These are phyloP conservation scores for Septoria linicola DNA, from an alignment of 2,329 filamentous ascomycete species.

Conservation along the genomic window DNA sequence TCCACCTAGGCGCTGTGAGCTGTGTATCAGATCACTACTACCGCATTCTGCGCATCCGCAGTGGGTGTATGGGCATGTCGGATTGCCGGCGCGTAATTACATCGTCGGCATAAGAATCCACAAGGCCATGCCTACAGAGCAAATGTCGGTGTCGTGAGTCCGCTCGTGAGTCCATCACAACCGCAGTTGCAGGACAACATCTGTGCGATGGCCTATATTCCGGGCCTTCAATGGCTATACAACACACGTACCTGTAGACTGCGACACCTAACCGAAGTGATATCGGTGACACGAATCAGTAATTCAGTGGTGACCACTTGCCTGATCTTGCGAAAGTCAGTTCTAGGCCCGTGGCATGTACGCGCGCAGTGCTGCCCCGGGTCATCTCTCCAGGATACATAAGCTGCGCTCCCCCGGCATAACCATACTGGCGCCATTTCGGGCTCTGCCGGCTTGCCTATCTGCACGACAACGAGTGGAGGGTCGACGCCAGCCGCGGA, in stretches of 20 bases:
- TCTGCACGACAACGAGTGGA: background rate
- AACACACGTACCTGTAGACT: background rate
- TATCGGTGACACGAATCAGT: too few species aligned
- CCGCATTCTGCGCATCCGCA: too few species aligned
- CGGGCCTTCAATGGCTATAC: background rate
- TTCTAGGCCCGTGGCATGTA: background rate
- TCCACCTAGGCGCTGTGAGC: background rate
- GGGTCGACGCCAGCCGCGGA: background rate
- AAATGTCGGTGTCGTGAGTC: background rate
- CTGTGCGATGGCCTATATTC: background rate
- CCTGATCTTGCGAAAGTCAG: background rate
- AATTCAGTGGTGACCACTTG: background rate
- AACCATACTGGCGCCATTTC: conserved; percentile 11
- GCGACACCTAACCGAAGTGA: background rate
- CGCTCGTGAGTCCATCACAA: background rate
- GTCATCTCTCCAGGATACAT: background rate
- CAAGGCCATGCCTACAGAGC: too few species aligned
- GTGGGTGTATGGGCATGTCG: too few species aligned
- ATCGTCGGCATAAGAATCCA: too few species aligned
- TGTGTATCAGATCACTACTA: background rate
- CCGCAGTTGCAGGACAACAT: too few species aligned
- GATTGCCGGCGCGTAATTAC: background rate
- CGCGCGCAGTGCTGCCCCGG: background rate
- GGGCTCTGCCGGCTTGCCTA: conserved; percentile 10
- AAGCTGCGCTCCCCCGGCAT: background rate